Evolutionary conservation across 306 rosid species (phyloP), one percentile per base, ranked within the genome.

Genomic region (Betula pendula): DNA sequence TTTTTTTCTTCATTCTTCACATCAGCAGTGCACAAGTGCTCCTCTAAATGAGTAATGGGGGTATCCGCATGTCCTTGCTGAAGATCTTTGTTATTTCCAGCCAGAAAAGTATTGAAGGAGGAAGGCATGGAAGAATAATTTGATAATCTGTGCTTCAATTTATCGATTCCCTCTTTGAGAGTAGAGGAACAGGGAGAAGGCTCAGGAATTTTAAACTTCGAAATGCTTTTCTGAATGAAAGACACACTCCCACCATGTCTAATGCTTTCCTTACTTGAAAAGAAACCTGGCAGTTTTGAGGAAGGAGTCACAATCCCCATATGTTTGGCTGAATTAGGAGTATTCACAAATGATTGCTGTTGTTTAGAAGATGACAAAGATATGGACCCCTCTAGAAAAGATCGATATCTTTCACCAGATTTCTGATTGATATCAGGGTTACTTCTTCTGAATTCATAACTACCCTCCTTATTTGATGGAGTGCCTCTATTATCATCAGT

Each of bases 151-250:
- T 12, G 35, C 78, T 81, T 90, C 75, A 89, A 81, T 85, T 73
- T 84, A 40, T 86, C 84, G 66, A 16, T 82, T 74, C 84, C 93
- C 75, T 91, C 97, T 74, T 83, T 87, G 55, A 89, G 81, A 81
- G 81, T 82, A 16, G 89, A 90, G 51, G 84, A 71, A 73, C 68
- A 4, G 52, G 97, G 90, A 63, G 89, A 90, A 78, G 83, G 68
- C 48, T 84, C 87, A 15, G 77, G 84, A 77, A 66, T 71, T 52
- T 73, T 85, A 77, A 77, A 81, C 84, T 83, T 82, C 22, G 87
- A 87, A 86, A 80, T 77, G 85, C 85, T 90, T 86, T 78, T 85
- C 52, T 73, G 84, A 70, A 78, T 66, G 47, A 94, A 88, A 22
- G 82, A 83, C 80, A 78, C 29, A 44, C 75, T 51, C 8, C 69